Evolutionary conservation across 805 yeast species (phyloP).

Genomic region (Lachancea fermentati): DNA sequence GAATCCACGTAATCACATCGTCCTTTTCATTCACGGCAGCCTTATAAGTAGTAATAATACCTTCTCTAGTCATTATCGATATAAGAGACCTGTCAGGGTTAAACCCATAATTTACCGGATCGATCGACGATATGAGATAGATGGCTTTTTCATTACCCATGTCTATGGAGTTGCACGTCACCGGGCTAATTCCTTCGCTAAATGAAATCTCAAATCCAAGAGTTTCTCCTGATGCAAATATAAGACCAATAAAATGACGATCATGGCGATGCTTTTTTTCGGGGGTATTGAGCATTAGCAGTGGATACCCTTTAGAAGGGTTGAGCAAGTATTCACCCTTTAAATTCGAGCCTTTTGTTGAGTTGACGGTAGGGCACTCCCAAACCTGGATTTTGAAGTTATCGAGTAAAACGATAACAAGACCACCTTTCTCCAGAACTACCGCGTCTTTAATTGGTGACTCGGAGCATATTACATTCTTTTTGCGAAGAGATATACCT

Average conservation of each 20-base stretch:
- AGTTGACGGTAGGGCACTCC: constrained; percentile 43
- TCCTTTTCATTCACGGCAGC: constrained; percentile 28
- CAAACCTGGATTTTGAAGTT: constrained; percentile 46
- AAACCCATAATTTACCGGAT: constrained; percentile 49
- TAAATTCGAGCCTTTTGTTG: constrained; percentile 17
- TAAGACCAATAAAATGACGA: constrained; percentile 45
- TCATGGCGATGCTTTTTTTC: constrained; percentile 28
- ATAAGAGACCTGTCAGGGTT: constrained; percentile 40
- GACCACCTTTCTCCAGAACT: constrained; percentile 43
- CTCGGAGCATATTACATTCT: constrained; percentile 40
- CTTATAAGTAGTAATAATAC: constrained; percentile 45
- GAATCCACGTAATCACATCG: constrained; percentile 46
- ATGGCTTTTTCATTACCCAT: constrained; percentile 31
- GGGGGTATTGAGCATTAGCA: constrained; percentile 35
- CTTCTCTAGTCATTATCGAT: constrained; percentile 50
- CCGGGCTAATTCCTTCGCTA: constrained; percentile 33
- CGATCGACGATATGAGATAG: constrained; percentile 50
- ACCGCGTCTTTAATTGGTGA: constrained; percentile 44
- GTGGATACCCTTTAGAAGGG: constrained; percentile 12
- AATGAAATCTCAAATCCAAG: constrained; percentile 30
- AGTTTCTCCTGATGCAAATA: constrained; percentile 36
- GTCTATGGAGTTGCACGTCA: constrained; percentile 14
- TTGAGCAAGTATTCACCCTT: constrained; percentile 14
- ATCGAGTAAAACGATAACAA: constrained; percentile 42
- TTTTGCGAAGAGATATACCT: constrained; percentile 34